A percentile compares a stretch with the other conserved stretches of the same genome.
These are phyloP conservation scores for Acanthamoeba royreba DNA, from an alignment of 208 protist genomes.

Conservation along the genomic window DNA sequence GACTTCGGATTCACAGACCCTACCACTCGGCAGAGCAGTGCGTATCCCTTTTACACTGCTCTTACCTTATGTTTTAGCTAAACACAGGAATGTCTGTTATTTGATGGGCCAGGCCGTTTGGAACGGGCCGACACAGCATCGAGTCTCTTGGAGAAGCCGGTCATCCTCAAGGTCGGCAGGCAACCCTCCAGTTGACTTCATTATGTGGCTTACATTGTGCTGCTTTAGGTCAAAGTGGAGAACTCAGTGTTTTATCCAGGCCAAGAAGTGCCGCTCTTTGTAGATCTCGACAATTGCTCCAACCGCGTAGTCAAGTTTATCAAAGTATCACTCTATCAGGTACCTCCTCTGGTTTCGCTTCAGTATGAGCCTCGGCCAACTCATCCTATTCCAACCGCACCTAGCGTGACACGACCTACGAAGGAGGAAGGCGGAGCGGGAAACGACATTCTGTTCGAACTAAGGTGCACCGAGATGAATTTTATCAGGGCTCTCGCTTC, in stretches of 20 bases:
- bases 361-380: too few species aligned
- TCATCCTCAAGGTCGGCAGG: neutral
- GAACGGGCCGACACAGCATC: neutral
- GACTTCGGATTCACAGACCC: too few species aligned
- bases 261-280: neutral
- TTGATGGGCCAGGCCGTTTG: neutral
- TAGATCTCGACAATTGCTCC: neutral
- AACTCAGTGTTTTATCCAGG: neutral
- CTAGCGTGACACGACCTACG: conserved; percentile 15
- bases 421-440: neutral
- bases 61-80: neutral
- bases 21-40: too few species aligned
- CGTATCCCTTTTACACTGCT: too few species aligned
- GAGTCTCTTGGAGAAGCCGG: neutral
- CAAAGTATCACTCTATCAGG: neutral
- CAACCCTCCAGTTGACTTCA: too few species aligned
- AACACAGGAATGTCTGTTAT: neutral
- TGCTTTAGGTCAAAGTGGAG: conserved; percentile 4
- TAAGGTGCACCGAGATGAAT: conserved; percentile 3
- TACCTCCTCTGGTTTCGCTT: neutral
- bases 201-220: too few species aligned
- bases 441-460: neutral
- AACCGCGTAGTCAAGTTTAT: conserved; percentile 35
- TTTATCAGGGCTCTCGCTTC: conserved; percentile 9
- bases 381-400: too few species aligned